Evolutionary conservation across 2,329 filamentous ascomycete genomes (phyloP), one percentile per base, ranked within the genome.

Genomic region (Cyphellophora europaea): DNA sequence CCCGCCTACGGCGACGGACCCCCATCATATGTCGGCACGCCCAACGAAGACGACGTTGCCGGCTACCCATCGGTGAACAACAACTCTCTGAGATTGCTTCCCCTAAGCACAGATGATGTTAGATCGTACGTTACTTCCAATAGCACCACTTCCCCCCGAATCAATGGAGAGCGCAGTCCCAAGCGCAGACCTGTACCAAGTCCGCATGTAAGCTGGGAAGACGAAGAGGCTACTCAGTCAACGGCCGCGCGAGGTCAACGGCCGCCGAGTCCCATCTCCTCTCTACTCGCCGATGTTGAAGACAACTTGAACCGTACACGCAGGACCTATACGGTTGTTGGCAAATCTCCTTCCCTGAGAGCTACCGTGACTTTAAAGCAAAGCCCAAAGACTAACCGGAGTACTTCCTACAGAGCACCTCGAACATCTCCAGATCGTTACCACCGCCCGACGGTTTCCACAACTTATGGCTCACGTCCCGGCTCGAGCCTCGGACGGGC

Each of bases 71-170:
- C 35, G 27, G 49, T 53, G 10, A 55, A 59, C 49, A 54, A 55
- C 15, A 51, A 58, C 6, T 63, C 65, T 0, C 62, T 67, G 61
- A 58, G 64, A 23, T 47, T 69, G 40, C 47, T 69, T 17, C 63
- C 63, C 5, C 58, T 58, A 6, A 55, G 50, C 19, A 54, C 58
- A 18, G 45, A 57, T 11, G 58, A 62, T 17, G 50, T 52, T 19
- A 56, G 50, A 53, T 49, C 56, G 61, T 64, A 62, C 50, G 61
- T 63, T 42, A 40, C 35, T 32, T 34, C 43, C 43, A 35, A 30
- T 33, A 27, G 33, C 42, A 33, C 34, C 32, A 47, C 42, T 11
- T 30, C 32, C 35, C 33, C 40, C 37, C 17, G 27, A 19, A 37
- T 41, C 5, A 32, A 37, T 19, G 34, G 38, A 30, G 37, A 35